Evolutionary conservation across 192 early-diverging fungal species (phyloP).

Genomic region (Phlyctochytrium arcticum): DNA sequence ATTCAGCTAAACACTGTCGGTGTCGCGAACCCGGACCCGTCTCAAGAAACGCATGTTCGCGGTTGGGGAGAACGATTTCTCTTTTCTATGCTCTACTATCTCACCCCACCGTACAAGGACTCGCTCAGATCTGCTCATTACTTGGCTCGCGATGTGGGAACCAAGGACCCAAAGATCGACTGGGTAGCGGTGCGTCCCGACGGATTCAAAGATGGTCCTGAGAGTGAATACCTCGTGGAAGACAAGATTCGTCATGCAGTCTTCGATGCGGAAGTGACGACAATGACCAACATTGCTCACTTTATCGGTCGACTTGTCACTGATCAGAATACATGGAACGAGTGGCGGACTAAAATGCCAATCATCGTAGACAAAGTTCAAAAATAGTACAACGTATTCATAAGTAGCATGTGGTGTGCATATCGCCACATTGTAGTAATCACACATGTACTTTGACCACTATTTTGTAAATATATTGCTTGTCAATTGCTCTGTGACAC

Average conservation of each 20-base stretch:
- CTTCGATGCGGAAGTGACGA: background rate
- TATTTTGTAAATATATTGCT: no score
- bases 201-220: background rate
- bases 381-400: no score
- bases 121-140: background rate
- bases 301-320: constrained; percentile 1
- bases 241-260: constrained; percentile 1
- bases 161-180: background rate
- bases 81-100: background rate
- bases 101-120: constrained; percentile 3
- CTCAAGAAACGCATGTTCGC: background rate
- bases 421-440: no score
- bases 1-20: constrained; percentile 15
- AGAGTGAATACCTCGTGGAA: background rate
- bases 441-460: no score
- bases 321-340: background rate
- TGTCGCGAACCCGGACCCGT: constrained; percentile 5
- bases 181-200: constrained; percentile 13
- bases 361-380: constrained; percentile 2
- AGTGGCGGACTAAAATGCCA: constrained; percentile 12
- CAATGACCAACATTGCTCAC: constrained; percentile 11
- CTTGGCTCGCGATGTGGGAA: constrained; percentile 1
- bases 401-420: no score
- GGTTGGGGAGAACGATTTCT: background rate
- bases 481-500: no score